These are phyloP conservation scores for Lasiodiplodia sp. DNA, from an alignment of 2,329 filamentous ascomycete genomes.

Conservation along the genomic window DNA sequence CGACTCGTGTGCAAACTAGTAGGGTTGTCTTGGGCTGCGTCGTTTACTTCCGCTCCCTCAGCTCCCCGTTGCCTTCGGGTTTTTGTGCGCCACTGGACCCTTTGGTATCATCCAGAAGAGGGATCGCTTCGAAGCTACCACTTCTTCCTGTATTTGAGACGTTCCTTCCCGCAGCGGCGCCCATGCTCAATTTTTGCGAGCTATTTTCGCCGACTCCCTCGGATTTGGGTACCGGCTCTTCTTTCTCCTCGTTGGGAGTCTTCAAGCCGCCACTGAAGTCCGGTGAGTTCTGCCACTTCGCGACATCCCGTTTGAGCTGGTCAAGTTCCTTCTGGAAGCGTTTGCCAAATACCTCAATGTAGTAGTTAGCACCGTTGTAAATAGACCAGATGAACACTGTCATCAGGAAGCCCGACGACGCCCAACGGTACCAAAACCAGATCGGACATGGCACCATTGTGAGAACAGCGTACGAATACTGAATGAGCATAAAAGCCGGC, in stretches of 20 bases:
- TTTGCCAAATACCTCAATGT: slow-evolving; percentile 97
- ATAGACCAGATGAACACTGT: slow-evolving; percentile 92
- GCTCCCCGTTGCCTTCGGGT: slow-evolving; percentile 8
- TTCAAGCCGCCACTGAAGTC: slow-evolving; percentile 19
- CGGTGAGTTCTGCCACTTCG: slow-evolving; percentile 74
- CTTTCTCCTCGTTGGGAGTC: slow-evolving; percentile 23
- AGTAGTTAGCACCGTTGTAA: slow-evolving; percentile 96
- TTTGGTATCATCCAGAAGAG: slow-evolving; percentile 58
- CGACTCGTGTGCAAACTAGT: not conserved
- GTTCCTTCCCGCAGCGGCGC: slow-evolving; percentile 14
- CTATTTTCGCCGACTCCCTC: slow-evolving; percentile 22
- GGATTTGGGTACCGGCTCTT: not conserved
- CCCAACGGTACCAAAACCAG: slow-evolving; percentile 91
- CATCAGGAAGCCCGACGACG: slow-evolving; percentile 77
- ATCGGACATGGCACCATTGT: slow-evolving; percentile 95
- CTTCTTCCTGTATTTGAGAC: slow-evolving; percentile 28
- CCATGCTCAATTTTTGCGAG: slow-evolving; percentile 24
- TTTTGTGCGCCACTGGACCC: slow-evolving; percentile 43
- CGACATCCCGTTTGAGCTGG: slow-evolving; percentile 84
- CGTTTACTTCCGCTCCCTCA: slow-evolving; percentile 31
- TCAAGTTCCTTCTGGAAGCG: slow-evolving; percentile 97
- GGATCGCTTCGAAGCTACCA: slow-evolving; percentile 62
- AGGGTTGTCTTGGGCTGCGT: not conserved
- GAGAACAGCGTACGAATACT: slow-evolving; percentile 86
- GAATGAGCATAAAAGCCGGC: slow-evolving; percentile 92